These are phyloP conservation scores for Xerocomus nothofagi DNA, from an alignment of 1,284 basidiomycete species.

Conservation along the genomic window DNA sequence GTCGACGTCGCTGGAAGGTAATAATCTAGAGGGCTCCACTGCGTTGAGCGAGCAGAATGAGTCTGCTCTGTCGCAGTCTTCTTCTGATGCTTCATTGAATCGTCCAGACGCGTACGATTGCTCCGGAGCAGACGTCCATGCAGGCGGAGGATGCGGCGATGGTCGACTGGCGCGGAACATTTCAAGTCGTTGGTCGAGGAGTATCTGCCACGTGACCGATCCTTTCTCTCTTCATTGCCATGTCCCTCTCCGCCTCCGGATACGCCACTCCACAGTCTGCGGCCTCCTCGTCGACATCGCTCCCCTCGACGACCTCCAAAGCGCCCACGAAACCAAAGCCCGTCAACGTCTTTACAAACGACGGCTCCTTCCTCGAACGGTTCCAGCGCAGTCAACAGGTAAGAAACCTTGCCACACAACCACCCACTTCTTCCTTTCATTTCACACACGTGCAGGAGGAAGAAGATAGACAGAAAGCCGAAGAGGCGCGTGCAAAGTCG, in stretches of 20 bases:
- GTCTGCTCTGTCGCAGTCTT: too few relatives aligned
- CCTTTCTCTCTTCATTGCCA: too few relatives aligned
- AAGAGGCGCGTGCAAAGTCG: slow-evolving; percentile 51
- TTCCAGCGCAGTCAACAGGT: slow-evolving; percentile 55
- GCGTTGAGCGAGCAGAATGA: too few relatives aligned
- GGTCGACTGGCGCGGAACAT: too few relatives aligned
- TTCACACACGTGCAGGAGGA: slow-evolving; percentile 45
- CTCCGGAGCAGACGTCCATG: too few relatives aligned
- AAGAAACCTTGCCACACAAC: slow-evolving; percentile 1
- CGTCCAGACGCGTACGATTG: too few relatives aligned
- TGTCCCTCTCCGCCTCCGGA: slow-evolving; percentile 4
- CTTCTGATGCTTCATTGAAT: too few relatives aligned
- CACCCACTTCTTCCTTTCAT: not conserved
- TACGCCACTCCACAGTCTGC: slow-evolving; percentile 20
- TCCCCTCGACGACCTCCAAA: slow-evolving; percentile 7
- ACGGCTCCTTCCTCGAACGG: slow-evolving; percentile 60
- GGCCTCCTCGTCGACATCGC: slow-evolving; percentile 21
- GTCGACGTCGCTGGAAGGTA: too few relatives aligned
- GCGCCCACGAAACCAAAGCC: slow-evolving; percentile 42
- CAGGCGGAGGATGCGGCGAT: too few relatives aligned
- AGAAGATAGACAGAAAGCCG: slow-evolving; percentile 54
- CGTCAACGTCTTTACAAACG: slow-evolving; percentile 57
- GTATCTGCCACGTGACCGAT: too few relatives aligned
- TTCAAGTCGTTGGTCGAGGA: too few relatives aligned
- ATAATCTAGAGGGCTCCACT: too few relatives aligned